A percentile compares a stretch with the other conserved stretches of the same genome.
Evolutionary conservation across 2,329 filamentous ascomycete genomes (phyloP).

Genomic region (Hirsutella minnesotensis): DNA sequence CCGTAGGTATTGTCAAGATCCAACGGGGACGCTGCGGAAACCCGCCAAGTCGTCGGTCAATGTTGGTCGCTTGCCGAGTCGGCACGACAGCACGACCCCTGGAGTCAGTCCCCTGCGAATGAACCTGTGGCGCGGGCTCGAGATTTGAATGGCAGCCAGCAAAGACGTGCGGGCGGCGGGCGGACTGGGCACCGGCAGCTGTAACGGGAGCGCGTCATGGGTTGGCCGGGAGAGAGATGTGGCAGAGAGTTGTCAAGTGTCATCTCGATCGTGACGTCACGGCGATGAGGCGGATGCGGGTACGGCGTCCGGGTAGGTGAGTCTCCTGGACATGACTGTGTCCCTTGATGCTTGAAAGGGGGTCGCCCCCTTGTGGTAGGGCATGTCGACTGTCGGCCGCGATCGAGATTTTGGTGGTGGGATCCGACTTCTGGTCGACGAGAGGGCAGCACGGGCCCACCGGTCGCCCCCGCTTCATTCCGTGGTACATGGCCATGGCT

Average conservation of each 20-base stretch:
- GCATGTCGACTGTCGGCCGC: background rate
- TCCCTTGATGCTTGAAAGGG: background rate
- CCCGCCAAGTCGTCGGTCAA: no score
- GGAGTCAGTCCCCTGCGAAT: background rate
- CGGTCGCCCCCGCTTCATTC: background rate
- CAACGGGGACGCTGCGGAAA: no score
- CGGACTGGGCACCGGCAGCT: no score
- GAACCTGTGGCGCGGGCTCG: background rate
- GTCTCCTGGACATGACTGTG: background rate
- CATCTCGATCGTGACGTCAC: slow-evolving; percentile 2
- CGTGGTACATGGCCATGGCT: background rate
- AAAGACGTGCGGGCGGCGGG: no score
- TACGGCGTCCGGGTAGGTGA: background rate
- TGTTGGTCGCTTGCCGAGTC: no score
- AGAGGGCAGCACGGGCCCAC: no score
- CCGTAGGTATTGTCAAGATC: background rate
- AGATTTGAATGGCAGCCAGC: background rate
- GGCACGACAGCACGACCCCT: no score
- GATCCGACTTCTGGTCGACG: slow-evolving; percentile 13
- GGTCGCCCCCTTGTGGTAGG: background rate
- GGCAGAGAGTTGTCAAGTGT: background rate
- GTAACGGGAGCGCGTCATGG: background rate
- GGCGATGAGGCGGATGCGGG: background rate
- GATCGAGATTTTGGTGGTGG: slow-evolving; percentile 19
- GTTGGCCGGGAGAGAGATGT: background rate